Conservation (phyloP, 495 filamentous ascomycete species). For the Penicilliopsis zonata region DNA sequence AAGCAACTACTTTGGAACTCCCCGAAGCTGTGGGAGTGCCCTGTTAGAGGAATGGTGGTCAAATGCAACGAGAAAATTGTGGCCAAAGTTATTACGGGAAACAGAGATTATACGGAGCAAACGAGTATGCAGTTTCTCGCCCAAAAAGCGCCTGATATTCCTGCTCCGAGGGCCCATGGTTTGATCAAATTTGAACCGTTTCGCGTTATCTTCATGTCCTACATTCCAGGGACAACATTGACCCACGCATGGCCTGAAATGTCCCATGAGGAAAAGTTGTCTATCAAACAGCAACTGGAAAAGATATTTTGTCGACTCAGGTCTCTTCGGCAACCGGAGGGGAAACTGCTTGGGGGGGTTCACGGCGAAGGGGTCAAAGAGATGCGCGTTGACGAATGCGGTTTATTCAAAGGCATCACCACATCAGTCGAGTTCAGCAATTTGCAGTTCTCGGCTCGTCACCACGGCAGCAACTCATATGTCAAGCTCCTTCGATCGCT, state of each 20-base stretch:
- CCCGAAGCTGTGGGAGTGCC: constrained; percentile 5
- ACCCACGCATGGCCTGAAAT: constrained; percentile 15
- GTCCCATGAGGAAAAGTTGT: constrained; percentile 14
- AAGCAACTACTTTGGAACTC: constrained; percentile 7
- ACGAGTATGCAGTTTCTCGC: constrained; percentile 21
- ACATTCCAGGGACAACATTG: constrained; percentile 16
- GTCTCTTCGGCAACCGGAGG: constrained; percentile 9
- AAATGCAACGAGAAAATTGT: constrained; percentile 17
- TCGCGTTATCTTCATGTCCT: constrained; percentile 20
- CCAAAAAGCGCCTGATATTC: constrained; percentile 15
- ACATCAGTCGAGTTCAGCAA: constrained; percentile 16
- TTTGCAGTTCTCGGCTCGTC: constrained; percentile 19
- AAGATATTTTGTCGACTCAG: constrained; percentile 17
- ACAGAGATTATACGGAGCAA: constrained; percentile 19
- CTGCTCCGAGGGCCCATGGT: constrained; percentile 19
- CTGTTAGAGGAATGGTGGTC: constrained; percentile 8
- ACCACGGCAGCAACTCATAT: constrained; percentile 14
- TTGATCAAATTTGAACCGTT: constrained; percentile 13
- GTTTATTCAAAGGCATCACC: constrained; percentile 15
- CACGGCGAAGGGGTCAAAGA: constrained; percentile 22
- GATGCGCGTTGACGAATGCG: constrained; percentile 8
- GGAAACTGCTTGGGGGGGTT: constrained; percentile 14
- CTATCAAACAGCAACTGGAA: constrained; percentile 20
- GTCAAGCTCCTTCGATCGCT: constrained; percentile 17
- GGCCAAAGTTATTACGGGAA: constrained; percentile 13